phyloP scores from a whole-genome alignment of 2,329 filamentous ascomycete species.

The Fusarium buxicola region DNA sequence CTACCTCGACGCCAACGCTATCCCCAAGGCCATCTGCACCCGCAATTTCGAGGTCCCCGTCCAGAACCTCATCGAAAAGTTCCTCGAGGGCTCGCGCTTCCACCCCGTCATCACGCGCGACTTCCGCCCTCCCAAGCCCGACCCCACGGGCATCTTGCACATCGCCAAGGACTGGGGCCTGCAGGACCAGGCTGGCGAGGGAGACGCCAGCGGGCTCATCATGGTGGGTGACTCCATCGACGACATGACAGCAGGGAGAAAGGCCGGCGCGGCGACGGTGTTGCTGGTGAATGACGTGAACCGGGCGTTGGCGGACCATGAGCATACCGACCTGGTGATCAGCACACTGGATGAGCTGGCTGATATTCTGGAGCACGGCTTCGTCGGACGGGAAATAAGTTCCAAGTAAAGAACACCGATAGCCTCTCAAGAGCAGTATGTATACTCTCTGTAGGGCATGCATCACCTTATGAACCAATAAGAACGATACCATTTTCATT shows the following conservation, averaged over 20 bases:
- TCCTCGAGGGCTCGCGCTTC: conserved; percentile 76
- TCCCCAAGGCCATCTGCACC: conserved; percentile 90
- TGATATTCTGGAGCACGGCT: conserved; percentile 78
- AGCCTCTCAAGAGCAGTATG: not conserved
- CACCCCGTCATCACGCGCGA: conserved; percentile 86
- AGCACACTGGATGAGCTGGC: conserved; percentile 80
- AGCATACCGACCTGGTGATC: conserved; percentile 82
- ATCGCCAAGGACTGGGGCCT: conserved; percentile 84
- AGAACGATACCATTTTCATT: conserved; percentile 7
- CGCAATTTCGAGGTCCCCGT: conserved; percentile 91
- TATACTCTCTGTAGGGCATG: not conserved
- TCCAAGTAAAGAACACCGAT: conserved; percentile 7
- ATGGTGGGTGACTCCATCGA: conserved; percentile 87
- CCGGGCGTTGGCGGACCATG: conserved; percentile 73
- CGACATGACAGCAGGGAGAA: conserved; percentile 88
- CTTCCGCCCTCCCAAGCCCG: conserved; percentile 85
- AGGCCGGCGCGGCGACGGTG: conserved; percentile 90
- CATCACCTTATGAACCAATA: not conserved
- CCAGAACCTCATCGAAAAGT: conserved; percentile 77
- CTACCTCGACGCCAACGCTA: conserved; percentile 75
- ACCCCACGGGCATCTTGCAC: conserved; percentile 87
- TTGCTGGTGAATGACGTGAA: conserved; percentile 89
- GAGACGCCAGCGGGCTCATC: conserved; percentile 63
- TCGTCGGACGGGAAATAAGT: conserved; percentile 62
- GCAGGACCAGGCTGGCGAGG: conserved; percentile 40